These are phyloP conservation scores for Diaporthe ampelina DNA, from an alignment of 2,329 filamentous ascomycete species.

Conservation along the genomic window DNA sequence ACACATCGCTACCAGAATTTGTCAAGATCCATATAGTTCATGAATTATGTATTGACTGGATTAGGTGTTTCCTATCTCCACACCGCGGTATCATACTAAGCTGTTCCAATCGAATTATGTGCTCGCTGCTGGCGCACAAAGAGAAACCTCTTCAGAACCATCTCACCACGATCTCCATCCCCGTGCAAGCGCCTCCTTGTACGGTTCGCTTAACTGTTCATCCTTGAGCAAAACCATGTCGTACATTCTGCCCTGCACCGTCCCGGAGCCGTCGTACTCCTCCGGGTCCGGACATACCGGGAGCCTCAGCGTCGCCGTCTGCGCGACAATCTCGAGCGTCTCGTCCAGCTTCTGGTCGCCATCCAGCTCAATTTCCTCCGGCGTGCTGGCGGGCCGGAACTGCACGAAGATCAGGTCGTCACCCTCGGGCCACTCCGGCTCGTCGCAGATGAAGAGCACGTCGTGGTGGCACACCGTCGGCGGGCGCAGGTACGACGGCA, in stretches of 20 bases:
- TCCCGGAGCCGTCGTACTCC: constrained; percentile 13
- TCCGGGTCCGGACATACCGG: constrained; percentile 21
- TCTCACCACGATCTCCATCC: constrained; percentile 26
- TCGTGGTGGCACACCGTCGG: constrained; percentile 14
- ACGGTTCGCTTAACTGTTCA: constrained; percentile 2
- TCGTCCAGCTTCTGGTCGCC: constrained; percentile 12
- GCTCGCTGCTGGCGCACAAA: not conserved
- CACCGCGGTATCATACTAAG: not conserved
- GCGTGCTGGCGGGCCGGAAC: constrained; percentile 18
- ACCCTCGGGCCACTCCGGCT: constrained; percentile 20
- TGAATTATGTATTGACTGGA: not conserved
- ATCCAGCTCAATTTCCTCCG: constrained; percentile 4
- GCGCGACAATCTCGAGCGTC: constrained; percentile 5
- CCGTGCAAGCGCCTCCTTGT: not conserved
- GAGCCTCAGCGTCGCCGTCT: not conserved
- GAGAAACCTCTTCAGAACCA: not conserved
- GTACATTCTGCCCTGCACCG: constrained; percentile 17
- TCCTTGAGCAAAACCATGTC: constrained; percentile 25
- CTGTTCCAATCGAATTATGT: not conserved
- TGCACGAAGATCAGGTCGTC: constrained; percentile 22
- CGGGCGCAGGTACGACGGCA: constrained; percentile 4
- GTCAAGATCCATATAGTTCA: not conserved
- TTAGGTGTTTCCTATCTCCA: too few species aligned
- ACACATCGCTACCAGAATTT: not conserved
- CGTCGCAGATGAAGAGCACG: constrained; percentile 23